These are phyloP conservation scores for Phialophora expanda DNA, from an alignment of 2,329 filamentous ascomycete species.

Conservation along the genomic window DNA sequence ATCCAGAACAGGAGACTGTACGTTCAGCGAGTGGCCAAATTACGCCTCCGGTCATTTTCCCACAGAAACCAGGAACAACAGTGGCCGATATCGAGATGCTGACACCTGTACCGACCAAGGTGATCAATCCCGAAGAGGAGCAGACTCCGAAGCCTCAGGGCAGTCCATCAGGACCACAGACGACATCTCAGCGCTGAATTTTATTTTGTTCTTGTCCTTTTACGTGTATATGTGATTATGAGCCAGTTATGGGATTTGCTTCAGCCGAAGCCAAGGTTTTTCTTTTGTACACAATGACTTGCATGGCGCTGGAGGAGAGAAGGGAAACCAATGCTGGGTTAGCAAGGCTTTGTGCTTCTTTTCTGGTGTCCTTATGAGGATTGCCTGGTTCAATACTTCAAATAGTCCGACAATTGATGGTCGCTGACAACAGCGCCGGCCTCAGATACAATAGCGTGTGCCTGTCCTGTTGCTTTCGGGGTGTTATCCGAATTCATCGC, in stretches of 20 bases:
- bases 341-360: slow-evolving; percentile 17
- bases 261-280: slow-evolving; percentile 21
- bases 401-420: slow-evolving; percentile 14
- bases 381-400: slow-evolving; percentile 7
- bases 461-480: not conserved
- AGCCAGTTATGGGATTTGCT: slow-evolving; percentile 29
- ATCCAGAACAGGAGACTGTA: slow-evolving; percentile 39
- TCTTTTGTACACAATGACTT: slow-evolving; percentile 35
- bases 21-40: slow-evolving; percentile 44
- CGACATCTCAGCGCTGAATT: slow-evolving; percentile 15
- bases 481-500: not conserved
- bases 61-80: slow-evolving; percentile 50
- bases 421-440: slow-evolving; percentile 5
- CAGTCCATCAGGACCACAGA: slow-evolving; percentile 22
- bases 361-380: slow-evolving; percentile 1
- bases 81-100: slow-evolving; percentile 48
- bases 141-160: slow-evolving; percentile 32
- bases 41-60: slow-evolving; percentile 60
- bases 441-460: not conserved
- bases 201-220: slow-evolving; percentile 24
- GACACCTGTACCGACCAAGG: slow-evolving; percentile 36
- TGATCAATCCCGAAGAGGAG: slow-evolving; percentile 35
- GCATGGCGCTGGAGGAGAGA: slow-evolving; percentile 37
- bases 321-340: slow-evolving; percentile 7
- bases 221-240: slow-evolving; percentile 33